Evolutionary conservation across 768 basidiomycete genomes (phyloP), one percentile per base, ranked within the genome.

Genomic region (Hirschioporus abietinus): DNA sequence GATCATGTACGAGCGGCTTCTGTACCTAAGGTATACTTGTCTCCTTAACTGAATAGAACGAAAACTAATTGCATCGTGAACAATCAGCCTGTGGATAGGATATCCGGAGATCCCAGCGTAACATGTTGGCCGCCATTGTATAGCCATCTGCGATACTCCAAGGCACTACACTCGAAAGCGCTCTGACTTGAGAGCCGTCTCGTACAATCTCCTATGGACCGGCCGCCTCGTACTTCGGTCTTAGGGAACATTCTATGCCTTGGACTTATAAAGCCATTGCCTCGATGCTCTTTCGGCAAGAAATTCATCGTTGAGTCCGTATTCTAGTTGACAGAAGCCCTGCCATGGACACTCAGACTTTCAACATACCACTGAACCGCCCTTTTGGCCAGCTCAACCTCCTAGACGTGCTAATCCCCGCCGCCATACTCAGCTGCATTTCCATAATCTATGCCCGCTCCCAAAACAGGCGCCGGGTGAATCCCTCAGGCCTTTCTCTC

Each of bases 401-500:
- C 12, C 12, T 70, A 42, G 66, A 69, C 34, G 26, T 66, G 27
- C 24, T 69, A 25, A 35, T 68, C 63, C 66, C 67, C 64, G 42
- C 42, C n/a, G 66, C 65, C 63, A 58, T 67, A 60, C 30, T 64
- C 35, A 24, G 67, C 64, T 68, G 64, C 20, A 58, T 65, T 52
- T 59, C 61, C 52, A 18, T 69, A 57, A 63, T 68, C 42, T 67
- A 67, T 60, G 15, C 65, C 26, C 66, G 68, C 1, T 64, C 68
- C 58, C 68, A 68, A 59, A 65, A 66, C 12, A 52, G 2, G 5
- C 12, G 20, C 12, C 42, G 42, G 5, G 12, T 10, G 60, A 71
- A 68, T 52, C n/a, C 52, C 27, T 66, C 52, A 27, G 57, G 64
- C 10, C 66, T 65, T 10, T 12, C 67, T 27, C 69, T 70, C 20